These are phyloP conservation scores for Stachybotrys chartarum DNA, from an alignment of 2,329 filamentous ascomycete species.

Conservation along the genomic window DNA sequence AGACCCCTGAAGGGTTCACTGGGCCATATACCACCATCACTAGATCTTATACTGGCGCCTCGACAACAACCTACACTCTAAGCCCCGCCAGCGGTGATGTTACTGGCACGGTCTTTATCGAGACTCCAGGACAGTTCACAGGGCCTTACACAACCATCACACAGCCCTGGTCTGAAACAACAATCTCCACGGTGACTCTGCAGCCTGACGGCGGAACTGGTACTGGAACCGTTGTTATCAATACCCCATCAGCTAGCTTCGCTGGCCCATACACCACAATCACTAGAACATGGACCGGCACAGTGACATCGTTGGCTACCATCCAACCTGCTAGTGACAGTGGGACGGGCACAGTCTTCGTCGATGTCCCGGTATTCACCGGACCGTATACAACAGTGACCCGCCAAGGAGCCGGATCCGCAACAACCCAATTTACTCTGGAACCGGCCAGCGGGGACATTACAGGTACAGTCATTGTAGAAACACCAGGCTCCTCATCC, in stretches of 20 bases:
- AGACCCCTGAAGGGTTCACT: not conserved
- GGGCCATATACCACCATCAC: not conserved
- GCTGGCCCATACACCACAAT: not conserved
- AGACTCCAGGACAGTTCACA: not conserved
- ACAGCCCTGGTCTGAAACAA: not conserved
- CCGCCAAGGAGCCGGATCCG: not conserved
- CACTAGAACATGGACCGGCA: not conserved
- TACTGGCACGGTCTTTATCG: not conserved
- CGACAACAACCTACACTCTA: not conserved
- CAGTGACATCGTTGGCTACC: not conserved
- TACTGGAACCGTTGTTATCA: not conserved
- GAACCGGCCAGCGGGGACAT: not conserved
- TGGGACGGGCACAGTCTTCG: not conserved
- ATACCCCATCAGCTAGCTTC: not conserved
- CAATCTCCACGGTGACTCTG: not conserved
- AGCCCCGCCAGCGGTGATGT: not conserved
- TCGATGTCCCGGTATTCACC: not conserved
- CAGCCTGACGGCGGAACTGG: not conserved
- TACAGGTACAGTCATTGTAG: not conserved
- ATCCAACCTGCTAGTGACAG: not conserved
- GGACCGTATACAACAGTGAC: not conserved
- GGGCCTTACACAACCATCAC: not conserved
- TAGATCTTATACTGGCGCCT: not conserved
- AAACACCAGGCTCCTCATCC: not conserved
- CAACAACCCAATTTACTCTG: not conserved